Evolutionary conservation across 495 filamentous ascomycete genomes (phyloP).

Genomic region (Lindgomyces ingoldianus): DNA sequence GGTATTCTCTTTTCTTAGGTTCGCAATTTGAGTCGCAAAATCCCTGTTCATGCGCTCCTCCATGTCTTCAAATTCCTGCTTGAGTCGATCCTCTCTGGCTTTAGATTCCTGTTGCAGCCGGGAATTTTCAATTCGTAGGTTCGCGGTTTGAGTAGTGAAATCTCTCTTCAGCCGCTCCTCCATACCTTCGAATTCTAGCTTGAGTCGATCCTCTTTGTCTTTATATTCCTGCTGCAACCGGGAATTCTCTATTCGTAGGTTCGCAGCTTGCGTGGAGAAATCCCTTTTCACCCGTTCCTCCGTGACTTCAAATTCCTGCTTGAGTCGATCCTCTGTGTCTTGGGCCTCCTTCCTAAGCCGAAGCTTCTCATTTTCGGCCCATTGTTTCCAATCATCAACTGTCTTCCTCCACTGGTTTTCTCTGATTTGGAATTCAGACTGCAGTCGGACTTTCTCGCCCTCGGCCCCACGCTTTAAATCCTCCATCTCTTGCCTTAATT

Average conservation of each 20-base stretch:
- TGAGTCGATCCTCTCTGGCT: too few species aligned
- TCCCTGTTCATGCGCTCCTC: too few species aligned
- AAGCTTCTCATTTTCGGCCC: neutral
- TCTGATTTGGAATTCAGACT: neutral
- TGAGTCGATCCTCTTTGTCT: too few species aligned
- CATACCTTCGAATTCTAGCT: too few species aligned
- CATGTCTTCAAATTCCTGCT: too few species aligned
- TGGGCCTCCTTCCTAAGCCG: neutral
- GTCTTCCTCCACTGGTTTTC: neutral
- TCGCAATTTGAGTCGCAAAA: neutral
- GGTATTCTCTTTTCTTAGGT: neutral
- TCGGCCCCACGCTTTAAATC: neutral
- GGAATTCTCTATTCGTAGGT: neutral
- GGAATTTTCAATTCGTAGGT: too few species aligned
- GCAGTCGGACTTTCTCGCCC: neutral
- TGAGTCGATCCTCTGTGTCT: neutral
- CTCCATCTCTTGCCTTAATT: neutral
- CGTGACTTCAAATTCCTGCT: too few species aligned
- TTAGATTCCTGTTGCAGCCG: too few species aligned
- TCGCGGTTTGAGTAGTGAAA: too few species aligned
- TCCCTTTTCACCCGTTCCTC: too few species aligned
- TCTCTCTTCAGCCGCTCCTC: too few species aligned
- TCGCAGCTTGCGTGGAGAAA: too few species aligned
- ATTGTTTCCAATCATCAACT: neutral
- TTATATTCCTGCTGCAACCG: neutral